Evolutionary conservation across 75 land plant species (phyloP).

Genomic region (Selaginella moellendorffii): DNA sequence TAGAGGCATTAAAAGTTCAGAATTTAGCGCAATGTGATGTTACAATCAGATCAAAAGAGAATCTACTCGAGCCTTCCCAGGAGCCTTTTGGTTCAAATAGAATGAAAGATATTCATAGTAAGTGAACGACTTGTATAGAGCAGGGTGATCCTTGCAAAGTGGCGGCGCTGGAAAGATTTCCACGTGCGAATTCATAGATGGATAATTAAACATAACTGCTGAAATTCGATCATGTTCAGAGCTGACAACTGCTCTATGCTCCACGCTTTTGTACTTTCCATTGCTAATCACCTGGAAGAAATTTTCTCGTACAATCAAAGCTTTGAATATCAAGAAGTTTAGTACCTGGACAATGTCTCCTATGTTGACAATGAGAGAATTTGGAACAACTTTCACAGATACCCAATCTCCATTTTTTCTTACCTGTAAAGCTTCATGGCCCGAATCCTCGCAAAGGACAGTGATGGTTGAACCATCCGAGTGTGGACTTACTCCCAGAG

Average conservation of each 20-base stretch:
- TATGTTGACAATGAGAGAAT: conserved; percentile 35
- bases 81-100: too few relatives aligned
- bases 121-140: too few relatives aligned
- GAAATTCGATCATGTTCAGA: conserved; percentile 30
- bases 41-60: too few relatives aligned
- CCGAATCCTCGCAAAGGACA: conserved; percentile 26
- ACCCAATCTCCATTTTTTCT: conserved; percentile 33
- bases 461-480: conserved; percentile 46
- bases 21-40: too few relatives aligned
- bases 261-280: conserved; percentile 54
- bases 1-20: too few relatives aligned
- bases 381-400: conserved; percentile 14
- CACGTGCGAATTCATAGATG: too few relatives aligned
- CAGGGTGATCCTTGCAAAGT: too few relatives aligned
- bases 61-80: too few relatives aligned
- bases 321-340: not conserved
- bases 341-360: conserved; percentile 50
- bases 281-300: conserved; percentile 35
- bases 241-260: conserved; percentile 37
- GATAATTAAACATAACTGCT: too few relatives aligned
- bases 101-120: too few relatives aligned
- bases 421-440: conserved; percentile 32
- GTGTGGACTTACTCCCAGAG: conserved; percentile 40
- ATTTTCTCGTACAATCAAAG: too few relatives aligned
- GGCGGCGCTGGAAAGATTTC: too few relatives aligned